Base-by-base conservation (phyloP, 495 filamentous ascomycete genomes). In the Glarea lozoyensis region DNA sequence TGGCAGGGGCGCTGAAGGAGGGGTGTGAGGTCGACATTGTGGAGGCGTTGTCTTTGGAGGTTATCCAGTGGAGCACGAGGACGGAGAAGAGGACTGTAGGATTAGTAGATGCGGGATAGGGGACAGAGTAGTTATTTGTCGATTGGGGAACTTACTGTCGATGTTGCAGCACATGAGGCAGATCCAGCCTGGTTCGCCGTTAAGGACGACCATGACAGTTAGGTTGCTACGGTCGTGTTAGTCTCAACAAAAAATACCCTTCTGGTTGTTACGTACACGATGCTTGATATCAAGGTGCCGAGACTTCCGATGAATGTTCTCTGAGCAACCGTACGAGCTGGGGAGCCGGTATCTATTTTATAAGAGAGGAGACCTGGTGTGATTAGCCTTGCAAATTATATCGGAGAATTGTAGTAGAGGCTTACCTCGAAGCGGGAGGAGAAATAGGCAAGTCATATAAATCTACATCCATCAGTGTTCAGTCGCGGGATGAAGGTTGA, bases 91-190 rank as follows among this genome's bases (percentile, higher is more conserved):
- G 63, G 23, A 75, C 68, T 72, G 29, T 27, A 10, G 19, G 23
- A 13, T 30, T 22, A 25, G 24, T 27, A 12, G 11, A 23, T 10
- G 29, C 10, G 43, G 36, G 13, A 19, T 23, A 37, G 38, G 18
- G 10, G 32, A 27, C 29, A 34, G 29, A 44, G 17, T 34, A 6
- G n/a, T 13, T 7, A 11, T 7, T 13, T 7, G 6, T 11, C 12
- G 17, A 34, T 13, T 6, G 30, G 17, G 7, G 19, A 10, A 53
- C 65, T 45, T 40, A 71, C 68, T 68, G 43, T 76, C 71, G 37
- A 64, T 64, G 50, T 75, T 75, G 47, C 71, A 76, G 46, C 68
- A 73, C 64, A 73, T 72, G 24, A 76, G 57, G 50, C 66, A 76
- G 10, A 75, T 63, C 72, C 72, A 76, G 21, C 65, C 71, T 3